Evolutionary conservation across 192 early-diverging fungal species (phyloP), one percentile per base, ranked within the genome.

Genomic region (Obelidium mucronatum): DNA sequence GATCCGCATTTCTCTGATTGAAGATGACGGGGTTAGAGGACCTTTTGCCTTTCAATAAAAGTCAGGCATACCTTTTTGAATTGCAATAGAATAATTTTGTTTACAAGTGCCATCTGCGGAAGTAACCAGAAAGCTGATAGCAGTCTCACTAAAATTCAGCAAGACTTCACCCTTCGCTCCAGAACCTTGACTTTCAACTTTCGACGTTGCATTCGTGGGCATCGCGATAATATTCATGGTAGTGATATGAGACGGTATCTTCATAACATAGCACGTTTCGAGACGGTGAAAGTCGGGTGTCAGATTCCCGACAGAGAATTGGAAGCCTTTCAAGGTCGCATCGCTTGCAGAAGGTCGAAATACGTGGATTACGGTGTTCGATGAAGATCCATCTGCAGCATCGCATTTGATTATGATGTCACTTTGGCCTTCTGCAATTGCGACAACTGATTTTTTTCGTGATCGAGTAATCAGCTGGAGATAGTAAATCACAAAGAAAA

Each of bases 371-470:
- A 70, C 52, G 61, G 84, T 84, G 5, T 44, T 68, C 2, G 81
- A 81, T 3, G 69, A 69, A 2, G 84, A 80, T 0, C 80, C 80
- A 61, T 88, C 86, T 17, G 76, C 31, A 11, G 86, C 86, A 39
- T 88, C 86, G 15, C 86, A 85, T 53, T 77, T 78, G 51, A 88
- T 67, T n/a, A 63, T 75, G 28, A 88, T 40, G 28, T 73, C 73
- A 63, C 70, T 84, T 1, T 28, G 26, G 19, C 82, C 84, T 42
- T 81, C 77, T 28, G 36, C 31, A 53, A 82, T 42, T 4, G 59
- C 26, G 33, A 82, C 74, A 24, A 36, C 81, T 82, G 48, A 30
- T n/a, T 15, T 17, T 17, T 34, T 63, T 33, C 24, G 13, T 33
- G 28, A 2, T 13, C 28, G 42, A 24, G 11, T 17, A 48, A n/a